A percentile compares a stretch with the other conserved stretches of the same genome.
phyloP scores from a whole-genome alignment of 768 basidiomycete genomes.

The Podaxis carcinomalis region DNA sequence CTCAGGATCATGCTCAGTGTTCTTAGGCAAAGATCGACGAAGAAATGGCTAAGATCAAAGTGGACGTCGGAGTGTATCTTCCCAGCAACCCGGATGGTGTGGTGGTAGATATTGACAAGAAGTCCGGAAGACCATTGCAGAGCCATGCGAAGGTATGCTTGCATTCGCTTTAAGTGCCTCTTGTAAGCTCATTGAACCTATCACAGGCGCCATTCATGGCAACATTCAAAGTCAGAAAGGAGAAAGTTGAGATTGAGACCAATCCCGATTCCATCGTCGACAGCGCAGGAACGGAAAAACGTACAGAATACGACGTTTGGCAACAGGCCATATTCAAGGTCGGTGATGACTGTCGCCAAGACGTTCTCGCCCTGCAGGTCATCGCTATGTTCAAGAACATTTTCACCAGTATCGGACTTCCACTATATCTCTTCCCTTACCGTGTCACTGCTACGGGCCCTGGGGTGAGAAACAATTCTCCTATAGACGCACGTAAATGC shows the following conservation, averaged over 20 bases:
- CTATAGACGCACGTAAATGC: neutral
- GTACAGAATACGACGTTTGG: conserved; percentile 82
- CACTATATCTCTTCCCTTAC: conserved; percentile 91
- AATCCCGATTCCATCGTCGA: conserved; percentile 75
- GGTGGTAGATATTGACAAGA: conserved; percentile 96
- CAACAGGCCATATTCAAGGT: conserved; percentile 99
- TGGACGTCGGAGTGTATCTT: conserved; percentile 94
- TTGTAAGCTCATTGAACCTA: neutral
- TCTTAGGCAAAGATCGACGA: conserved; percentile 95
- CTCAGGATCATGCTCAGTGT: conserved; percentile 9
- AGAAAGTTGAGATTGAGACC: conserved; percentile 58
- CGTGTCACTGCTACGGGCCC: conserved; percentile 96
- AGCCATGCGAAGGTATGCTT: conserved; percentile 87
- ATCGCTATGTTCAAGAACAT: conserved; percentile 99
- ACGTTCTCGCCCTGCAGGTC: conserved; percentile 93
- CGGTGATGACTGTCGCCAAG: conserved; percentile 98
- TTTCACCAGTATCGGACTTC: conserved; percentile 84
- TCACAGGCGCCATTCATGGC: conserved; percentile 99
- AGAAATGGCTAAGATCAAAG: conserved; percentile 94
- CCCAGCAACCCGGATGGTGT: conserved; percentile 97
- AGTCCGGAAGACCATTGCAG: conserved; percentile 92
- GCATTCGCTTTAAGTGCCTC: too few relatives aligned
- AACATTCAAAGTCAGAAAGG: conserved; percentile 96
- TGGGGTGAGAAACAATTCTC: conserved; percentile 57
- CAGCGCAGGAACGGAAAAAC: conserved; percentile 50